phyloP scores from a whole-genome alignment of 768 basidiomycete species.

The Boletus rubropictus region DNA sequence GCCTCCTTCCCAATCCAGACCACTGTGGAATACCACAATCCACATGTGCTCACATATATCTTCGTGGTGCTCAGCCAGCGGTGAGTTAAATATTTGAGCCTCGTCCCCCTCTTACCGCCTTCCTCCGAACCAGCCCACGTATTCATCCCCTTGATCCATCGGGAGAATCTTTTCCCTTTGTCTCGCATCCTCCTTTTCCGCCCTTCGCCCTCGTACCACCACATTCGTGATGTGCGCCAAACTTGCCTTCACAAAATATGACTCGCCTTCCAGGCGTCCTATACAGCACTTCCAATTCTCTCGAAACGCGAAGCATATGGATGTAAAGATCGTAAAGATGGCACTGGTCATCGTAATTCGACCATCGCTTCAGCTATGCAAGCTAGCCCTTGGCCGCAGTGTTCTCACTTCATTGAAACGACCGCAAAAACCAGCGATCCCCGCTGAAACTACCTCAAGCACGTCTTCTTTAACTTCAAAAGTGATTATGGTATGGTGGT shows the following conservation, averaged over 20 bases:
- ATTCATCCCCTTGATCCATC: slow-evolving; percentile 7
- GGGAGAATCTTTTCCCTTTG: neutral
- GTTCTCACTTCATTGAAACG: slow-evolving; percentile 6
- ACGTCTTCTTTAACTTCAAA: slow-evolving; percentile 11
- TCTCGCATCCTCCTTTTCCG: neutral
- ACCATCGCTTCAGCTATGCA: slow-evolving; percentile 23
- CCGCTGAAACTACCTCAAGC: slow-evolving; percentile 3
- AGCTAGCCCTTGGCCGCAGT: slow-evolving; percentile 5
- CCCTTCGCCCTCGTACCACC: neutral
- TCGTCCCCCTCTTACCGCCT: neutral
- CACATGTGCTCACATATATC: slow-evolving; percentile 9
- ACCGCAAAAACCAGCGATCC: slow-evolving; percentile 3
- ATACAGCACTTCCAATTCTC: slow-evolving; percentile 9
- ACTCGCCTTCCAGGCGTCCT: slow-evolving; percentile 7
- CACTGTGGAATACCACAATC: slow-evolving; percentile 20
- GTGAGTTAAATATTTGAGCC: slow-evolving; percentile 23
- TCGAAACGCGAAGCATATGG: slow-evolving; percentile 11
- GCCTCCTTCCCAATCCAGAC: slow-evolving; percentile 14
- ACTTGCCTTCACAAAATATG: neutral
- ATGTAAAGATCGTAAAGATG: slow-evolving; percentile 15
- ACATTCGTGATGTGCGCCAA: slow-evolving; percentile 12
- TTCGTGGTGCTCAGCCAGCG: slow-evolving; percentile 3
- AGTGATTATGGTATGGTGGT: slow-evolving; percentile 5
- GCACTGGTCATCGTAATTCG: slow-evolving; percentile 20
- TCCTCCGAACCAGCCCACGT: neutral